Conservation (phyloP, 2,329 filamentous ascomycete genomes). For the Botrytis squamosa region DNA sequence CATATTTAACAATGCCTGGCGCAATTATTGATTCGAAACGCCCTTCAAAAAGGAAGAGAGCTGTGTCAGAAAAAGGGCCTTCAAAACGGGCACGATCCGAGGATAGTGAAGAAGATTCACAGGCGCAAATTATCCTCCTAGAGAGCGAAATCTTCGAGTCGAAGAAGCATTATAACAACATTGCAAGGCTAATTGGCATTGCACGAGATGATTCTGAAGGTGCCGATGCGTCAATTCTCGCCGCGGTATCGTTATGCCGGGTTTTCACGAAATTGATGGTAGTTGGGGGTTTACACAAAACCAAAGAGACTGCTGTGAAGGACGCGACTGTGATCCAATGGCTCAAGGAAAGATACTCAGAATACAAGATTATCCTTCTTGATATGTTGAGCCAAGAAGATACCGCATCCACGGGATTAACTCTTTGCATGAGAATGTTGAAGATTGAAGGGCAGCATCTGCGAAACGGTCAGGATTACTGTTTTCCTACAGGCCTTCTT, state of each 20-base stretch:
- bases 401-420: constrained; percentile 69
- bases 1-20: constrained; percentile 34
- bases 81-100: constrained; percentile 45
- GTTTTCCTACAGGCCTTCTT: constrained; percentile 69
- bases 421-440: constrained; percentile 77
- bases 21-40: constrained; percentile 23
- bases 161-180: constrained; percentile 89
- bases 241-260: constrained; percentile 78
- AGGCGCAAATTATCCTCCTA: constrained; percentile 68
- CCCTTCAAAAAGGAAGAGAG: constrained; percentile 48
- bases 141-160: constrained; percentile 83
- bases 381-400: constrained; percentile 60
- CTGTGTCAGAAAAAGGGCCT: constrained; percentile 48
- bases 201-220: constrained; percentile 51
- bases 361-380: constrained; percentile 66
- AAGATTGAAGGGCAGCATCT: constrained; percentile 72
- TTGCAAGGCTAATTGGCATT: constrained; percentile 67
- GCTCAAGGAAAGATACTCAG: constrained; percentile 71
- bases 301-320: constrained; percentile 65
- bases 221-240: constrained; percentile 60
- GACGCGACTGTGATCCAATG: constrained; percentile 73
- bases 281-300: constrained; percentile 66
- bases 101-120: constrained; percentile 51
- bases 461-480: constrained; percentile 60
- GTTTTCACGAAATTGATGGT: constrained; percentile 81